A percentile compares a stretch with the other conserved stretches of the same genome.
phyloP scores from a whole-genome alignment of 169 alveolate species.

The Plasmodium coatneyi region DNA sequence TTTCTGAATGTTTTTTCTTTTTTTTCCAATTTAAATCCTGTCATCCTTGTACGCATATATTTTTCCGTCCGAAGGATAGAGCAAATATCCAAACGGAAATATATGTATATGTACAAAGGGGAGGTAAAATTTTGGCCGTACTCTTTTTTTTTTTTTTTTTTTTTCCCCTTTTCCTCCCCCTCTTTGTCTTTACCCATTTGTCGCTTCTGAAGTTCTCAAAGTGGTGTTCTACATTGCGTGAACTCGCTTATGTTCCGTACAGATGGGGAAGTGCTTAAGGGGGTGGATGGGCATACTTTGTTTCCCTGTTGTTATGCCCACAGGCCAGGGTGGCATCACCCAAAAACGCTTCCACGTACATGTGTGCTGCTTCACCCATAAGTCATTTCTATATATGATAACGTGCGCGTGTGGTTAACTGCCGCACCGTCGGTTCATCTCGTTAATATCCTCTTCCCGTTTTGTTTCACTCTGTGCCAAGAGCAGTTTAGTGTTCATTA shows the following conservation, averaged over 20 bases:
- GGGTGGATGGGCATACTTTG: neutral
- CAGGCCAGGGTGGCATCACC: neutral
- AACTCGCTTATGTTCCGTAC: no score
- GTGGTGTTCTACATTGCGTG: neutral
- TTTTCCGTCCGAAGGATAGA: neutral
- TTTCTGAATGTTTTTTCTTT: no score
- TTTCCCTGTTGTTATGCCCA: neutral
- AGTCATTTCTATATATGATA: neutral
- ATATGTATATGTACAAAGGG: neutral
- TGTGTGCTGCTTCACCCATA: neutral
- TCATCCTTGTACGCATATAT: neutral
- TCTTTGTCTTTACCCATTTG: neutral
- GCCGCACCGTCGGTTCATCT: neutral
- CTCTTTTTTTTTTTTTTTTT: neutral
- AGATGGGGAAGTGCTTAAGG: neutral
- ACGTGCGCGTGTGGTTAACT: neutral
- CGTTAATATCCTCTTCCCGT: constrained; percentile 32
- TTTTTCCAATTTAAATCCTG: neutral
- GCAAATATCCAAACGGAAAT: neutral
- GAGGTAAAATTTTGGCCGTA: neutral
- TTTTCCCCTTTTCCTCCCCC: neutral
- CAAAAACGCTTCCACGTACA: neutral
- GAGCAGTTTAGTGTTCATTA: constrained; percentile 20
- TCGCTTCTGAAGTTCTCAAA: neutral
- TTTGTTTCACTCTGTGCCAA: constrained; percentile 40